Evolutionary conservation across 306 rosid species (phyloP), one percentile per base, ranked within the genome.

Genomic region (Fragaria vesca): DNA sequence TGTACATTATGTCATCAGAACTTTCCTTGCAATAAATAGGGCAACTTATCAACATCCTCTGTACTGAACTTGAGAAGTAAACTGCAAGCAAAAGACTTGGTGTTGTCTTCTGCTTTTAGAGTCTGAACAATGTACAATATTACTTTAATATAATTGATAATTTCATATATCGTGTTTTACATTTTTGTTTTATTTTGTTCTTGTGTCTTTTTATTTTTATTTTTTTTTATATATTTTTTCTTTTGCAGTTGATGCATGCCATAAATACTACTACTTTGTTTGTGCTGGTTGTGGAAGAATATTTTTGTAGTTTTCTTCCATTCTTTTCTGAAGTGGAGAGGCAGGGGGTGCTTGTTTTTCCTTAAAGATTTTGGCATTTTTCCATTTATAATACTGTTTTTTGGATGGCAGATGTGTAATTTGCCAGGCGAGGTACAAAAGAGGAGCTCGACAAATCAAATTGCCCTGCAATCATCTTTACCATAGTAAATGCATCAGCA

Each of bases 381-480:
- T 36, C 12, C 66, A 45, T 28, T 62, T 40, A 42, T 45, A 2
- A 11, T 30, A 68, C 6, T 55, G 26, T 54, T 72, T 38, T 70
- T 48, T 72, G 71, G 51, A 43, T 34, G 55, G 60, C 83, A 91
- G 98, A 86, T 94, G 98, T 81, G 97, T 94, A 73, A 83, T 94
- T 72, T 94, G 98, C 83, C 97, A 91, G 88, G 92, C 87, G 94
- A 85, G 90, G 81, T 94, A 94, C 76, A 90, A 86, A 89, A 85
- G 93, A 84, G 96, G 98, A 12, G 90, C 88, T 75, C 87, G 81
- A 81, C 98, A 89, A 85, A 94, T 86, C 51, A 94, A 88, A 81
- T 86, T 94, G 80, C 96, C 98, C 30, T 91, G 98, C 91, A 88
- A 83, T 77, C 98, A 94, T 85, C 80, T 87, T 46, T 94, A 94